Evolutionary conservation across 2,329 filamentous ascomycete genomes (phyloP), one percentile per base, ranked within the genome.

Genomic region (Didymella segeticola): DNA sequence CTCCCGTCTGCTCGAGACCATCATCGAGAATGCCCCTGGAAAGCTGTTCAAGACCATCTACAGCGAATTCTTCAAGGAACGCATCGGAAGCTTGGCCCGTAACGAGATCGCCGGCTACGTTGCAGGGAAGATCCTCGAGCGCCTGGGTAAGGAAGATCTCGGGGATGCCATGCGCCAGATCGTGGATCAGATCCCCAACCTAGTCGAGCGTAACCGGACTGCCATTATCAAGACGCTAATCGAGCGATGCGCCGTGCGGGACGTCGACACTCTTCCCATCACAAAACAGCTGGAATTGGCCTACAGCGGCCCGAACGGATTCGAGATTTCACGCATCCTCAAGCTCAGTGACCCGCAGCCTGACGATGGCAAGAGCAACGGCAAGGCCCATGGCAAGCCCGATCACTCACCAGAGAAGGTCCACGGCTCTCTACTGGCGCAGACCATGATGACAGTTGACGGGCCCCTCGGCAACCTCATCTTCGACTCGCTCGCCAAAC

Each of bases 21-120:
- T 99, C 58, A 85, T 97, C 59, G 84, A 87, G 22, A 83, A 89
- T 69, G 86, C 88, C 14, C 92, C 95, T 0, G 92, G 90, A 36
- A 96, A 95, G 75, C 78, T 92, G 27, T 99, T 98, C 84, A 97
- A 96, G 75, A 84, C 86, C 12, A 82, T 99, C 5, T 93, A 96
- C 76, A 86, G 83, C 53, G 87, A 88, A 61, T 85, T 92, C 60
- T 89, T 98, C 74, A 89, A 88, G 57, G 87, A 89, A 12, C 86
- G 91, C 22, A 89, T 98, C 65, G 86, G 87, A 19, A 89, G 86
- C 31, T 83, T 96, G 54, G 85, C 93, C 5, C 88, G 92, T 53
- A 98, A 98, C 71, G 93, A 96, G 65, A 89, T 93, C 42, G 92
- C 95, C 5, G 89, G 87, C 20, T 98, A 96, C 68, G 89, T 96